A percentile compares a stretch with the other conserved stretches of the same genome.
These are phyloP conservation scores for Suhomyces taliae DNA, from an alignment of 1,139 yeast genomes.

Conservation along the genomic window DNA sequence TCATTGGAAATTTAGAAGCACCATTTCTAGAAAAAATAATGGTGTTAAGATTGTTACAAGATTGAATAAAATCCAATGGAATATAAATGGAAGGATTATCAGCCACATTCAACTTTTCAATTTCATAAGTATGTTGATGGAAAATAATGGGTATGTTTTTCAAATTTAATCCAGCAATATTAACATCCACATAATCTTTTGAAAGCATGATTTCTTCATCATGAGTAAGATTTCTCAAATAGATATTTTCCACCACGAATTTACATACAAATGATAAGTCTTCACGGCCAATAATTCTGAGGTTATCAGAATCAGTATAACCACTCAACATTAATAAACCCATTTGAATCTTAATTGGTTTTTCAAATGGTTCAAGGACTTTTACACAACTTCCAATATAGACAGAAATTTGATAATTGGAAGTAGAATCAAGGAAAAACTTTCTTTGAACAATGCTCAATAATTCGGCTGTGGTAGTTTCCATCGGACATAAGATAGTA, in stretches of 20 bases:
- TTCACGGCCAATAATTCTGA: conserved; percentile 80
- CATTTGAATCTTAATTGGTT: conserved; percentile 77
- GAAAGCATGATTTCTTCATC: conserved; percentile 65
- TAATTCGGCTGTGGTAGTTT: conserved; percentile 76
- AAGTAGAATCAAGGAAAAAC: conserved; percentile 67
- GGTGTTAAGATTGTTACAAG: conserved; percentile 68
- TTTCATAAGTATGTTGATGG: conserved; percentile 79
- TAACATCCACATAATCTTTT: conserved; percentile 72
- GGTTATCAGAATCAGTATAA: conserved; percentile 70
- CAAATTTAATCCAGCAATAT: conserved; percentile 70
- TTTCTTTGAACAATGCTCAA: conserved; percentile 68
- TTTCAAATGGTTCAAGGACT: conserved; percentile 68
- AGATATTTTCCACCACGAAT: conserved; percentile 74
- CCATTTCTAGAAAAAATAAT: conserved; percentile 74
- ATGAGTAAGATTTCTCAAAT: conserved; percentile 65
- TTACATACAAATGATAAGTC: conserved; percentile 86
- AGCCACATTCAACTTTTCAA: conserved; percentile 79
- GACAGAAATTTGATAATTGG: conserved; percentile 77
- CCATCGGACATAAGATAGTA: conserved; percentile 71
- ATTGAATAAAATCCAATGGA: conserved; percentile 83
- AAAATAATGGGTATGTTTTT: conserved; percentile 84
- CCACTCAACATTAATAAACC: conserved; percentile 77
- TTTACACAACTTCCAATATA: conserved; percentile 79
- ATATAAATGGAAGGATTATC: conserved; percentile 83
- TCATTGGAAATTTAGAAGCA: conserved; percentile 69